Percentiles rank a stretch among this genome's conserved stretches.
Conservation (phyloP, 2,329 filamentous ascomycete species). For the Arthrinium puccinioides region DNA sequence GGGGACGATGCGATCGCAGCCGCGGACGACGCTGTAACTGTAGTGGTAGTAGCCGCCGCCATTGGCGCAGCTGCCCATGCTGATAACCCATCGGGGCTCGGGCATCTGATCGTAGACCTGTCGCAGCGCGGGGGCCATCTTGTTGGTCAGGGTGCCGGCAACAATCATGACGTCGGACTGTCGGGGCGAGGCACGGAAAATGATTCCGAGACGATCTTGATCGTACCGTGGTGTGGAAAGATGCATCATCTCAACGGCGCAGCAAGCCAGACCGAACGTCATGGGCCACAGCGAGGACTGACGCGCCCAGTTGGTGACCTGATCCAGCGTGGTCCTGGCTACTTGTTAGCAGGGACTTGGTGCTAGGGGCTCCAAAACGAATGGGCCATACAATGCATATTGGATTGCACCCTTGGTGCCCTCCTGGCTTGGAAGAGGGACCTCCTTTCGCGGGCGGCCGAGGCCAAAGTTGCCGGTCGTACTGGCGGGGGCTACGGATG, state of each 20-base stretch:
- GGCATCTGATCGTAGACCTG: conserved; percentile 97
- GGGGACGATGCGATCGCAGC: conserved; percentile 69
- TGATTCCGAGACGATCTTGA: conserved; percentile 81
- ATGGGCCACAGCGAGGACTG: conserved; percentile 84
- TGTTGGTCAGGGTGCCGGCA: conserved; percentile 87
- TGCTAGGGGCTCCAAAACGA: conserved; percentile 4
- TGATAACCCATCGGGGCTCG: conserved; percentile 77
- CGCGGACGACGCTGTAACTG: conserved; percentile 69
- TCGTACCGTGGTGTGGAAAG: conserved; percentile 83
- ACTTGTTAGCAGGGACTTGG: not conserved
- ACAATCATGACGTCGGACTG: conserved; percentile 94
- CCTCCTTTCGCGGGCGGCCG: conserved; percentile 57
- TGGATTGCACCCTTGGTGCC: conserved; percentile 72
- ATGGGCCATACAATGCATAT: conserved; percentile 69
- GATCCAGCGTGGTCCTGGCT: conserved; percentile 67
- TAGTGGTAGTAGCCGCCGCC: conserved; percentile 85
- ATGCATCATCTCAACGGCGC: conserved; percentile 90
- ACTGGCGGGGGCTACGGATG: conserved; percentile 45
- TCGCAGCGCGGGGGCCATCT: conserved; percentile 86
- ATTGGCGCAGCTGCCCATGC: conserved; percentile 80
- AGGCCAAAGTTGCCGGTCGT: conserved; percentile 49
- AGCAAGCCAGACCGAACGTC: conserved; percentile 84
- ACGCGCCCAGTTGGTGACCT: conserved; percentile 76
- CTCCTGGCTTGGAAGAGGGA: conserved; percentile 71
- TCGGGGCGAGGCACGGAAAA: conserved; percentile 81